Evolutionary conservation across 306 rosid genomes (phyloP).

Genomic region (Fragaria vesca): DNA sequence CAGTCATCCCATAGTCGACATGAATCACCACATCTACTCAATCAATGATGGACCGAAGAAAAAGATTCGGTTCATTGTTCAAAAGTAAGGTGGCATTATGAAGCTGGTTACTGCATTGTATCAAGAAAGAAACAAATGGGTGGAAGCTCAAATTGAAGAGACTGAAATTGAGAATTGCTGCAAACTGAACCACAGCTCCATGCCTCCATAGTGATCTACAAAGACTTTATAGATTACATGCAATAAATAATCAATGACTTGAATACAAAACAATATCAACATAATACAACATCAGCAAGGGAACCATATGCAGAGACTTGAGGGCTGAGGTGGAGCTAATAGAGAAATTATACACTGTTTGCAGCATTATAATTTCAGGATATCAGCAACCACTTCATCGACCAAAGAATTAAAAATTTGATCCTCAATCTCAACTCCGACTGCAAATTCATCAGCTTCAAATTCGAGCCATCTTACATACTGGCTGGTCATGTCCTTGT

Average conservation of each 20-base stretch:
- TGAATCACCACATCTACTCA: neutral
- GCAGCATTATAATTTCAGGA: slow-evolving; percentile 34
- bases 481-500: slow-evolving; percentile 79
- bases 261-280: neutral
- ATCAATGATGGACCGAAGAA: neutral
- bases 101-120: neutral
- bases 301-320: neutral
- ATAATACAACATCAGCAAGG: neutral
- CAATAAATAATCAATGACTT: slow-evolving; percentile 12
- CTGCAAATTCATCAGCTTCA: slow-evolving; percentile 55
- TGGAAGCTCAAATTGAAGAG: neutral
- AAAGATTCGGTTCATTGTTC: neutral
- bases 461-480: slow-evolving; percentile 79
- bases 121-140: neutral
- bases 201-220: neutral
- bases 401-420: slow-evolving; percentile 66
- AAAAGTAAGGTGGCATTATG: neutral
- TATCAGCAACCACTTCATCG: slow-evolving; percentile 56
- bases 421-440: slow-evolving; percentile 68
- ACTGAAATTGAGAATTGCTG: neutral
- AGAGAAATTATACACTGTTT: neutral
- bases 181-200: neutral
- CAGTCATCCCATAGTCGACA: neutral
- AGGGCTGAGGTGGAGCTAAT: neutral
- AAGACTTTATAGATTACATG: neutral